These are phyloP conservation scores for Suillus discolor DNA, from an alignment of 768 basidiomycete species.

Conservation along the genomic window DNA sequence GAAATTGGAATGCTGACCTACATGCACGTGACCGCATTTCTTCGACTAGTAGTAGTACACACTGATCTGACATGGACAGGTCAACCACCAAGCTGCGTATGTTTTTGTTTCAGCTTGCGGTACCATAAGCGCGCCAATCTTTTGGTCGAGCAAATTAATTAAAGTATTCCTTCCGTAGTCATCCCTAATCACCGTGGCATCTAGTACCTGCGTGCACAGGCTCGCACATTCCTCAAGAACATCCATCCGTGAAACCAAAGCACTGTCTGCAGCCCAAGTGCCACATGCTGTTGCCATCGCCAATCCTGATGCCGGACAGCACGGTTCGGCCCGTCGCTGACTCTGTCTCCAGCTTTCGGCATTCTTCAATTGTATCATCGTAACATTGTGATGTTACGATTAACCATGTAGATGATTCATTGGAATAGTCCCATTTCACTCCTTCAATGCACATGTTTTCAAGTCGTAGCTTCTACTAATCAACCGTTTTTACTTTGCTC, in stretches of 20 bases:
- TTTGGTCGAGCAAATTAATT: neutral
- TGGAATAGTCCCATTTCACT: neutral
- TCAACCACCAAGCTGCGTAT: neutral
- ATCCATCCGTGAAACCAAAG: constrained; percentile 38
- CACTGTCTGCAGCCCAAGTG: neutral
- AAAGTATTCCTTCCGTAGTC: neutral
- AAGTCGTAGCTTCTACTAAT: neutral
- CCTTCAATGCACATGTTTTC: neutral
- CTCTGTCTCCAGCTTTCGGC: neutral
- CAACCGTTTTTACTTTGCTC: neutral
- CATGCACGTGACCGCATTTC: neutral
- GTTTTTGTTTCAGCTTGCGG: neutral
- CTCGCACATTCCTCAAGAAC: constrained; percentile 41
- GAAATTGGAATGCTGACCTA: neutral
- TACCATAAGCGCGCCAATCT: neutral
- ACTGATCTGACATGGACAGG: neutral
- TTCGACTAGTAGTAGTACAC: too few relatives aligned
- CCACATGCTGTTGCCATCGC: neutral
- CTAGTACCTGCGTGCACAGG: constrained; percentile 34
- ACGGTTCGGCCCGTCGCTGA: neutral
- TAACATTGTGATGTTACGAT: neutral
- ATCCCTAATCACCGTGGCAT: constrained; percentile 10
- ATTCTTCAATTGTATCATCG: neutral
- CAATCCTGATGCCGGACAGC: neutral
- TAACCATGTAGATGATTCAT: neutral